Evolutionary conservation across 2,329 filamentous ascomycete genomes (phyloP).

Genomic region (Ophiostoma piceae): DNA sequence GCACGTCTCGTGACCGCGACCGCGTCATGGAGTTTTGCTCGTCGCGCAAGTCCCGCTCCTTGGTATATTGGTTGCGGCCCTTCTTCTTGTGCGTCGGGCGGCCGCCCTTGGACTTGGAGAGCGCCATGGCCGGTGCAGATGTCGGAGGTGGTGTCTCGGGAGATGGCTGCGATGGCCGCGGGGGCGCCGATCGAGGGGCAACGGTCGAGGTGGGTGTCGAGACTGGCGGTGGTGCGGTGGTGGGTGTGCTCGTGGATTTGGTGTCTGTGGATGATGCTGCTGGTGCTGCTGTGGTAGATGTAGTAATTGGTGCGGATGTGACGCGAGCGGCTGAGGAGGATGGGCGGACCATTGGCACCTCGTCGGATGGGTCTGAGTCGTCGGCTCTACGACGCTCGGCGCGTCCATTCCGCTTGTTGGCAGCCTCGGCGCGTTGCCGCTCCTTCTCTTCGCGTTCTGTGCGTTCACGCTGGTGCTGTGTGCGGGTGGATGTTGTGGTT

Average conservation of each 20-base stretch:
- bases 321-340: constrained; percentile 11
- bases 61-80: constrained; percentile 77
- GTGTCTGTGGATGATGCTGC: constrained; percentile 26
- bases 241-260: constrained; percentile 19
- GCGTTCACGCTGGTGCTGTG: constrained; percentile 50
- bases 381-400: constrained; percentile 76
- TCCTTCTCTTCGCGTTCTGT: constrained; percentile 71
- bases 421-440: constrained; percentile 65
- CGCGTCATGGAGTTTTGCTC: constrained; percentile 52
- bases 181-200: constrained; percentile 39
- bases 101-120: constrained; percentile 56
- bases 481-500: constrained; percentile 37
- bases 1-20: constrained; percentile 49
- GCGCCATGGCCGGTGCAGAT: constrained; percentile 38
- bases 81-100: constrained; percentile 61
- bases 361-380: constrained; percentile 69
- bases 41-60: constrained; percentile 59
- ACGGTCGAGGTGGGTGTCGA: constrained; percentile 26
- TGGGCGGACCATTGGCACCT: constrained; percentile 48
- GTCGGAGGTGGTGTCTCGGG: constrained; percentile 45
- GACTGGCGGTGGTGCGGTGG: constrained; percentile 23
- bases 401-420: constrained; percentile 73
- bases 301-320: background rate
- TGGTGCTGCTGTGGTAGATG: constrained; percentile 16
- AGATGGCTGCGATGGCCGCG: constrained; percentile 43